phyloP scores from a whole-genome alignment of 2,329 filamentous ascomycete species.

The Malbranchea cinnamomea region DNA sequence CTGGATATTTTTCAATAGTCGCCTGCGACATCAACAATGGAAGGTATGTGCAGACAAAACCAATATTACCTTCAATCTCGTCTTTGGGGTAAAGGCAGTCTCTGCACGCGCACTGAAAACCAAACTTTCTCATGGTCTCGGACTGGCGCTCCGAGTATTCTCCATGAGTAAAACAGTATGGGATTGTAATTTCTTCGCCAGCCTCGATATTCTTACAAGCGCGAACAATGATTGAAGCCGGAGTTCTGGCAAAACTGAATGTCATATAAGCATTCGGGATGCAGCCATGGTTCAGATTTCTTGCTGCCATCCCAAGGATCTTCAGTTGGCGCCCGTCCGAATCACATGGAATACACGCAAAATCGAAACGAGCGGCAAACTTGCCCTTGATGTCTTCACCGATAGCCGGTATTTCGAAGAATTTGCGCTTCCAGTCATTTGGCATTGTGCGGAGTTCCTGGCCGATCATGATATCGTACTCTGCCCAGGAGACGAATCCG shows the following conservation, averaged over 20 bases:
- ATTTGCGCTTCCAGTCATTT: conserved; percentile 2
- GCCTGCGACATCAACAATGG: conserved; percentile 3
- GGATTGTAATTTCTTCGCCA: conserved; percentile 14
- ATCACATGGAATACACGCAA: conserved; percentile 4
- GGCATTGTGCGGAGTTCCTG: conserved; percentile 1
- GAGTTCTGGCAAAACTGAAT: too few species aligned
- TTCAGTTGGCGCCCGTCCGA: not conserved
- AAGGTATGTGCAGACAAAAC: conserved; percentile 4
- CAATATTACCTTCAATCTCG: conserved; percentile 9
- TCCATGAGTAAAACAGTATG: too few species aligned
- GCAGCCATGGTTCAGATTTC: conserved; percentile 16
- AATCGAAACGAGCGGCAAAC: conserved; percentile 6
- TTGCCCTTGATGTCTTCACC: conserved; percentile 3
- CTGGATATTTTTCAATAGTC: conserved; percentile 8
- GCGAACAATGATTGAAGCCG: too few species aligned
- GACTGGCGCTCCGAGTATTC: too few species aligned
- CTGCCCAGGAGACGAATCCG: not conserved
- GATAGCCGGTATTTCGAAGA: conserved; percentile 4
- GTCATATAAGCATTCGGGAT: conserved; percentile 12
- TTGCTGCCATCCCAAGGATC: not conserved
- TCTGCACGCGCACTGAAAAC: conserved; percentile 15
- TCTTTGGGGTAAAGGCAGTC: conserved; percentile 9
- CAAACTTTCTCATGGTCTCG: conserved; percentile 14
- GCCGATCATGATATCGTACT: conserved; percentile 5
- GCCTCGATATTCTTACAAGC: conserved; percentile 11